phyloP scores from a whole-genome alignment of 345 rosid genomes.

The Brassica napus region DNA sequence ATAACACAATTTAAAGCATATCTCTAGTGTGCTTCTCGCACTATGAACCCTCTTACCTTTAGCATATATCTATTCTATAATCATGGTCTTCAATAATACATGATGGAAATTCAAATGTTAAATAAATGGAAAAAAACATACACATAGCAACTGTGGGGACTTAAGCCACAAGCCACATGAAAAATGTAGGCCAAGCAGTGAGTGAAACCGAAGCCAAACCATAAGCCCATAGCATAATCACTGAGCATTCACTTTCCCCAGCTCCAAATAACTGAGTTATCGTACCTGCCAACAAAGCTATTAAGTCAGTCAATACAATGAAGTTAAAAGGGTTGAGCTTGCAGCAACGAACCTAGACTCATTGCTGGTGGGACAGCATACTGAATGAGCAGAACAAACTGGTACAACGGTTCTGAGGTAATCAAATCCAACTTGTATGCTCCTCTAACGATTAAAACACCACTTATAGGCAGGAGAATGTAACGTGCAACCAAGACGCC shows the following conservation, averaged over 20 bases:
- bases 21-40: not conserved
- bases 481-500: constrained; percentile 56
- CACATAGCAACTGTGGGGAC: not conserved
- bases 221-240: constrained; percentile 69
- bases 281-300: constrained; percentile 45
- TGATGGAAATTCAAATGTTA: not conserved
- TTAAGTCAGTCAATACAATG: not conserved
- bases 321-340: not conserved
- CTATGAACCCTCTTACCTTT: not conserved
- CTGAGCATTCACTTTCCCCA: constrained; percentile 72
- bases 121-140: not conserved
- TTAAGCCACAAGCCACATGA: constrained; percentile 67
- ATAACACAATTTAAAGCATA: too few species aligned
- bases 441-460: constrained; percentile 56
- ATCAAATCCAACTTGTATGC: constrained; percentile 51
- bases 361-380: constrained; percentile 78
- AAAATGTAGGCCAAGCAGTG: constrained; percentile 67
- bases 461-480: constrained; percentile 53
- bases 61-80: not conserved
- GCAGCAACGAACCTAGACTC: constrained; percentile 54
- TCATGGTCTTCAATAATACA: not conserved
- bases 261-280: constrained; percentile 65
- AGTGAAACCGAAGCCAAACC: constrained; percentile 60
- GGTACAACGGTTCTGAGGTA: constrained; percentile 60
- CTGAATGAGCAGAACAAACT: constrained; percentile 61